Conservation (phyloP, 768 basidiomycete species). For the Hericium rajendrae region DNA sequence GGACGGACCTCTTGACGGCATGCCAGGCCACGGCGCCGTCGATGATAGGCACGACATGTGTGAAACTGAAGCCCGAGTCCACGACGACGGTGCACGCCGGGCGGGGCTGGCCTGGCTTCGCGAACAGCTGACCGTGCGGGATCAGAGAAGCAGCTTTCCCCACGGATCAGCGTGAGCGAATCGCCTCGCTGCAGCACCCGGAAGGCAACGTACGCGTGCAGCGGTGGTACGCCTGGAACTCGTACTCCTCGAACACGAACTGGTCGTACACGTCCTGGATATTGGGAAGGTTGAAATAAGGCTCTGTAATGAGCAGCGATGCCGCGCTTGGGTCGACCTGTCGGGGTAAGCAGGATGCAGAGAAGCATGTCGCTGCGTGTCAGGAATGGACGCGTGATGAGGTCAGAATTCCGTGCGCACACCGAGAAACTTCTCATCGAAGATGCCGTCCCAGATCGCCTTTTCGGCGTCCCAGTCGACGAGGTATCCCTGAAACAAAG, state of each 20-base stretch:
- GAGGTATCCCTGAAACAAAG: constrained; percentile 60
- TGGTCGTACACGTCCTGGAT: constrained; percentile 91
- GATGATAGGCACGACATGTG: constrained; percentile 81
- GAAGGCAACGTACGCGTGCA: constrained; percentile 58
- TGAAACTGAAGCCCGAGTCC: constrained; percentile 91
- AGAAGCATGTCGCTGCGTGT: constrained; percentile 9
- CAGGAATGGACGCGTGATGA: neutral
- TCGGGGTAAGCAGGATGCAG: neutral
- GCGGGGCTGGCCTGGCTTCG: constrained; percentile 32
- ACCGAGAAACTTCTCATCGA: constrained; percentile 60
- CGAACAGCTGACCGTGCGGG: constrained; percentile 66
- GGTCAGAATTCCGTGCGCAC: constrained; percentile 28
- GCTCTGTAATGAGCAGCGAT: constrained; percentile 83
- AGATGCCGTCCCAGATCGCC: constrained; percentile 86
- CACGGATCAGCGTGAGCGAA: constrained; percentile 7
- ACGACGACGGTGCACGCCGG: constrained; percentile 79
- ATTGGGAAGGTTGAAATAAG: constrained; percentile 88
- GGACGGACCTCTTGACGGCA: constrained; percentile 66
- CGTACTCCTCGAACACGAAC: constrained; percentile 94
- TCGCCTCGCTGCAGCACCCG: constrained; percentile 11
- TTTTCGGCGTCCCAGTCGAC: constrained; percentile 96
- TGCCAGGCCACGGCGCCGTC: constrained; percentile 65
- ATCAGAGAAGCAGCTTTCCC: constrained; percentile 66
- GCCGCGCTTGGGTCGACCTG: constrained; percentile 68
- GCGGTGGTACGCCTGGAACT: constrained; percentile 75